Conservation (phyloP, 768 basidiomycete species). For the Xerocomellus chrysenteron region DNA sequence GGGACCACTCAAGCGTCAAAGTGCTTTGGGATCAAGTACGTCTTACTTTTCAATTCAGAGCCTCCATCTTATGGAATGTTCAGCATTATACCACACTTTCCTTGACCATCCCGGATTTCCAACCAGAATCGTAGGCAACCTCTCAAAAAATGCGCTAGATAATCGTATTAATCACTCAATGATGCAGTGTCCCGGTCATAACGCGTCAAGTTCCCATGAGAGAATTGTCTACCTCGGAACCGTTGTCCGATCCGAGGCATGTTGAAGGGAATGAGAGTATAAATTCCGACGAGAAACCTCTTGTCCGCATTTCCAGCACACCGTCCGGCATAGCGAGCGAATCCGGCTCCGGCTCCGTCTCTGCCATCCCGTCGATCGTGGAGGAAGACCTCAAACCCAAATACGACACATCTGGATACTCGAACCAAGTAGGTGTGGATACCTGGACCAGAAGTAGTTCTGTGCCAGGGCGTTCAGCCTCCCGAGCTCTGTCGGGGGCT, state of each 20-base stretch:
- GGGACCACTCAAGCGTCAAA: slow-evolving; percentile 47
- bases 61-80: not conserved
- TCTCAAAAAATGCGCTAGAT: not conserved
- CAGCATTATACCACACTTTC: slow-evolving; percentile 19
- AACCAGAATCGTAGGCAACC: slow-evolving; percentile 12
- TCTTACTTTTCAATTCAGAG: not conserved
- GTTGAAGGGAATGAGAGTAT: not conserved
- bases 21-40: slow-evolving; percentile 38
- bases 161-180: not conserved
- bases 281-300: slow-evolving; percentile 4
- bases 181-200: slow-evolving; percentile 1
- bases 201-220: not conserved
- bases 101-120: slow-evolving; percentile 14
- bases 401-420: slow-evolving; percentile 1
- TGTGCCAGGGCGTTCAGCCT: slow-evolving; percentile 9
- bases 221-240: slow-evolving; percentile 3
- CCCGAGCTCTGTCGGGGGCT: slow-evolving; percentile 24
- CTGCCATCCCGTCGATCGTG: slow-evolving; percentile 2
- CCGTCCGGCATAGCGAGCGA: slow-evolving; percentile 11
- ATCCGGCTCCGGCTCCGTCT: not conserved
- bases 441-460: slow-evolving; percentile 3
- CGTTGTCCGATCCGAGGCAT: not conserved
- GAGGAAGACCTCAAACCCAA: slow-evolving; percentile 29
- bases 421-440: not conserved
- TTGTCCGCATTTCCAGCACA: slow-evolving; percentile 10